Evolutionary conservation across 345 rosid species (phyloP), one percentile per base, ranked within the genome.

Genomic region (Bruguiera gymnorhiza): DNA sequence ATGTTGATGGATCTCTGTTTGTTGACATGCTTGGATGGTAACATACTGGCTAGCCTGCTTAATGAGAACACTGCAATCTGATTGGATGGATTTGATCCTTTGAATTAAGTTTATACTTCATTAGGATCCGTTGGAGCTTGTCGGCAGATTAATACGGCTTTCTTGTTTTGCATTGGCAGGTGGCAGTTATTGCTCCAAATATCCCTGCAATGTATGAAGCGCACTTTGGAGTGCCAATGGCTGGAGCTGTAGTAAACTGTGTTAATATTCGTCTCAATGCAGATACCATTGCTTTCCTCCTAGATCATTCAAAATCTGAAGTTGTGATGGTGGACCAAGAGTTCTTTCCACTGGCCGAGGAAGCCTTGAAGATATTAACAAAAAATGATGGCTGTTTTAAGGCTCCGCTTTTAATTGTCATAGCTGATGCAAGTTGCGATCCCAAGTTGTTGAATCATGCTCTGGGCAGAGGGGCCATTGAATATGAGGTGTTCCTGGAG

Each of bases 171-270:
- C 60, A 27, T 37, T 78, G 65, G 64, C 89, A 92, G 97, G 97
- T 92, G 48, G 92, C 97, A 18, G 48, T 86, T 57, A 85, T 95
- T 27, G 96, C 99, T 24, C 98, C 99, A 6, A 92, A 95, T 80
- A 30, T 85, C 32, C 98, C 98, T 48, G 94, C 98, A 19, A 74
- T 82, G 69, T 95, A 79, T 36, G 98, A 95, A 86, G 87, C 95
- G 68, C 97, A 92, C 77, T 92, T 90, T 66, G 99, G 94, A 76
- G 83, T 90, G 79, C 97, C 98, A 59, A 92, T 95, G 98, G 70
- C 87, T 36, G 97, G 98, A 72, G 93, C 99, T 27, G 98, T 87
- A 30, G 32, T 95, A 68, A 95, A 95, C 75, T 29, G 72, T 27
- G 86, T 95, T 43, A 95, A 95, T 67, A 85, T 83, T 73, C 97